phyloP scores from a whole-genome alignment of 1,139 yeast species.

The Candida sp. region DNA sequence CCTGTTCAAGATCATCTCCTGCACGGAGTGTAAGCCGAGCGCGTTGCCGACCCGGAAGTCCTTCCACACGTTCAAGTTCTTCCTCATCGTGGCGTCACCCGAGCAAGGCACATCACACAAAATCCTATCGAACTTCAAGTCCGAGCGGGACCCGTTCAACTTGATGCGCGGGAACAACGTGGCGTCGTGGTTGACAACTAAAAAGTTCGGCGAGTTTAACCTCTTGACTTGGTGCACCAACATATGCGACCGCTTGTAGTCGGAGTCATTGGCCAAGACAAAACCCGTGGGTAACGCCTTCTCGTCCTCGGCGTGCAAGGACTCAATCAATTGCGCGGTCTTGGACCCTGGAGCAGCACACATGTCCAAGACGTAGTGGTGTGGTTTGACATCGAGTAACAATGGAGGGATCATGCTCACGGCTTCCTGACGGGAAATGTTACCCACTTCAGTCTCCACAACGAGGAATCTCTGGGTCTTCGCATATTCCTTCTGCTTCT shows the following conservation, averaged over 20 bases:
- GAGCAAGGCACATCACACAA: constrained; percentile 99
- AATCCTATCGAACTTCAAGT: constrained; percentile 84
- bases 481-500: constrained; percentile 86
- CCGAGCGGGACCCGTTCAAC: constrained; percentile 46
- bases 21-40: constrained; percentile 86
- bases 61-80: constrained; percentile 95
- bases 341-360: constrained; percentile 99
- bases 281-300: constrained; percentile 66
- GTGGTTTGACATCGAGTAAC: constrained; percentile 86
- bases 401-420: constrained; percentile 99
- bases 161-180: constrained; percentile 91
- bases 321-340: constrained; percentile 95
- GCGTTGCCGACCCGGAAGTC: constrained; percentile 93
- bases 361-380: constrained; percentile 93
- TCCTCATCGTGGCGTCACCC: constrained; percentile 99
- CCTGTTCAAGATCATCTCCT: constrained; percentile 84
- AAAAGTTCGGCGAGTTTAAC: constrained; percentile 87
- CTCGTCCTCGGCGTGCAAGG: constrained; percentile 72
- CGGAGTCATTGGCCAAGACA: constrained; percentile 96
- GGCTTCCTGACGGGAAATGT: constrained; percentile 97
- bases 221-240: constrained; percentile 97
- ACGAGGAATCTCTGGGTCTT: constrained; percentile 92
- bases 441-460: constrained; percentile 95
- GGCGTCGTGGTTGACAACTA: constrained; percentile 99
- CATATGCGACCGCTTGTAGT: constrained; percentile 96